phyloP scores from a whole-genome alignment of 345 rosid genomes.

The Ricinus communis region DNA sequence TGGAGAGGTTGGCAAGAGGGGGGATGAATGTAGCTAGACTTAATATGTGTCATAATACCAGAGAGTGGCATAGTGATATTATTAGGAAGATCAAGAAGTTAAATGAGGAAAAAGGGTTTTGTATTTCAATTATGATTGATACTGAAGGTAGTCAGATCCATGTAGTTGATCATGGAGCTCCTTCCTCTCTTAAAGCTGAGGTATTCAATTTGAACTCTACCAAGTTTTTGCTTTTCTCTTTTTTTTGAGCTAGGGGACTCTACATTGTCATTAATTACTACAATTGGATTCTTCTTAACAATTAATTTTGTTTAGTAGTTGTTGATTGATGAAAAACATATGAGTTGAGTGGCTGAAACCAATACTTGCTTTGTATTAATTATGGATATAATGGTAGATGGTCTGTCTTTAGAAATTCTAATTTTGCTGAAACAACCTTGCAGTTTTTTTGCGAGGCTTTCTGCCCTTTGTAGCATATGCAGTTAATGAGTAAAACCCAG shows the following conservation, averaged over 20 bases:
- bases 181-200: conserved; percentile 50
- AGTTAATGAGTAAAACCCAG: background rate
- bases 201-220: conserved; percentile 6
- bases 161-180: conserved; percentile 69
- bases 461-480: background rate
- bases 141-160: conserved; percentile 79
- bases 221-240: background rate
- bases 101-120: conserved; percentile 54
- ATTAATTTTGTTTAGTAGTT: background rate
- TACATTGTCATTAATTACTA: background rate
- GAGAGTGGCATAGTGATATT: conserved; percentile 67
- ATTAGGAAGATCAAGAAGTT: conserved; percentile 55
- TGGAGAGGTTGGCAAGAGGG: conserved; percentile 58
- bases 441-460: background rate
- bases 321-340: conserved; percentile 2
- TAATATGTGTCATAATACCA: conserved; percentile 67
- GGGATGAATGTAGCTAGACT: conserved; percentile 83
- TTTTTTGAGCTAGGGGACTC: background rate
- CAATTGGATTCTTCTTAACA: background rate
- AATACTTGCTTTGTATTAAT: background rate
- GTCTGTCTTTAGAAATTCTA: background rate
- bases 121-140: conserved; percentile 67
- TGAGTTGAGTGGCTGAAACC: background rate
- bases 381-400: background rate
- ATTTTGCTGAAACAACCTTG: background rate